Conservation (phyloP, 176 grass and related monocot genomes). For the Oryza glumipatula region DNA sequence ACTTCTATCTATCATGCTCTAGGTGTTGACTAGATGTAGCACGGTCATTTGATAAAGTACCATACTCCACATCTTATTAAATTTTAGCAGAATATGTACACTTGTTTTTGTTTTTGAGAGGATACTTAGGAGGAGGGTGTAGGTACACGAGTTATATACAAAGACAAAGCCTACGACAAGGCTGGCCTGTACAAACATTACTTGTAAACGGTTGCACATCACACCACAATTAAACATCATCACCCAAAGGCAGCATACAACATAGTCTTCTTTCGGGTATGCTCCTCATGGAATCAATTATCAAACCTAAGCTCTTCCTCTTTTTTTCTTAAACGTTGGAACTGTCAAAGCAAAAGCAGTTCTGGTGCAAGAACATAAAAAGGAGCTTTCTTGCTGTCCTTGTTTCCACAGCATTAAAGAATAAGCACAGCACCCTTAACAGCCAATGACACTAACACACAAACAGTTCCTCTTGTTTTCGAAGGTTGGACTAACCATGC, state of each 20-base stretch:
- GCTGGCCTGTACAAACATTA: neutral
- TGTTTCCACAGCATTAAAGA: slow-evolving; percentile 33
- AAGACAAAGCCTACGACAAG: neutral
- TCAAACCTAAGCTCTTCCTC: neutral
- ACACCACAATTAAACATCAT: neutral
- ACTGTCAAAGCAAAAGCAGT: slow-evolving; percentile 27
- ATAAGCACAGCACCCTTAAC: slow-evolving; percentile 9
- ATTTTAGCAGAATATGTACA: too few relatives aligned
- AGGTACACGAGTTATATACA: neutral
- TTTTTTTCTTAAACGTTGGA: neutral
- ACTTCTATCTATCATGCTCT: too few relatives aligned
- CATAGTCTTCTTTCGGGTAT: neutral
- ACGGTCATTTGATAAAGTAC: too few relatives aligned
- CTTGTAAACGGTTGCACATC: neutral
- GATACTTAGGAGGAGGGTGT: too few relatives aligned
- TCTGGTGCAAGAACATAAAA: slow-evolving; percentile 20
- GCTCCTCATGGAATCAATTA: neutral
- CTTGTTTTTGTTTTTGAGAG: too few relatives aligned
- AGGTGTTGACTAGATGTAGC: too few relatives aligned
- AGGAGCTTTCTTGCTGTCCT: slow-evolving; percentile 1
- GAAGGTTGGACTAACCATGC: slow-evolving; percentile 30
- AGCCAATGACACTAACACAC: slow-evolving; percentile 11
- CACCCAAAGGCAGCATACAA: neutral
- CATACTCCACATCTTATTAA: too few relatives aligned
- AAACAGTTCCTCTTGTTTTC: slow-evolving; percentile 10